Percentiles rank a stretch among this genome's conserved stretches.
Conservation (phyloP, 768 basidiomycete species). For the Neoboletus magnificus region DNA sequence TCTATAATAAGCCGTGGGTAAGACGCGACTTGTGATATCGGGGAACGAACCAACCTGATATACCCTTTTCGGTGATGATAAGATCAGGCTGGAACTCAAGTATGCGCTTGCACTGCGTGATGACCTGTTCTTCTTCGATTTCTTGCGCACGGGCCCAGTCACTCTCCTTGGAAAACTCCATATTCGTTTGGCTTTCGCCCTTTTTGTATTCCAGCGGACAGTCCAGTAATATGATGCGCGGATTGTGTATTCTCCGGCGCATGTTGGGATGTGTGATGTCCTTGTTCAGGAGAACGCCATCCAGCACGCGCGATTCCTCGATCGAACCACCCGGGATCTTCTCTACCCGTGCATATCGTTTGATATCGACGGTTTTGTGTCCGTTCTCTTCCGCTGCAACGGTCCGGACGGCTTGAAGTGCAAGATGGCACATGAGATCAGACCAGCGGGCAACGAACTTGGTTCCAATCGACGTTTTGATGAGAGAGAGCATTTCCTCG, state of each 20-base stretch:
- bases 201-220: constrained; percentile 99
- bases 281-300: constrained; percentile 97
- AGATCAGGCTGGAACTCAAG: constrained; percentile 94
- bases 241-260: constrained; percentile 86
- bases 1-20: constrained; percentile 43
- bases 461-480: constrained; percentile 98
- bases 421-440: constrained; percentile 95
- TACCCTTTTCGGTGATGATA: constrained; percentile 95
- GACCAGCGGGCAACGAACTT: constrained; percentile 97
- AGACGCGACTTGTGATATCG: background rate
- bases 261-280: constrained; percentile 98
- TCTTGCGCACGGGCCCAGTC: constrained; percentile 92
- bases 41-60: constrained; percentile 65
- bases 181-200: constrained; percentile 97
- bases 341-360: constrained; percentile 96
- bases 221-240: constrained; percentile 84
- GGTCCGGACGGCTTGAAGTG: constrained; percentile 86
- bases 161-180: constrained; percentile 91
- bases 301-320: constrained; percentile 83
- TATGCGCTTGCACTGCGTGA: constrained; percentile 76
- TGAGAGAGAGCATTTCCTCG: constrained; percentile 89
- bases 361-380: constrained; percentile 91
- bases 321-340: constrained; percentile 98
- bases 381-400: constrained; percentile 77
- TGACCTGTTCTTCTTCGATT: constrained; percentile 97